Base-by-base conservation (phyloP, 306 rosid species). In the Boehmeria nivea region DNA sequence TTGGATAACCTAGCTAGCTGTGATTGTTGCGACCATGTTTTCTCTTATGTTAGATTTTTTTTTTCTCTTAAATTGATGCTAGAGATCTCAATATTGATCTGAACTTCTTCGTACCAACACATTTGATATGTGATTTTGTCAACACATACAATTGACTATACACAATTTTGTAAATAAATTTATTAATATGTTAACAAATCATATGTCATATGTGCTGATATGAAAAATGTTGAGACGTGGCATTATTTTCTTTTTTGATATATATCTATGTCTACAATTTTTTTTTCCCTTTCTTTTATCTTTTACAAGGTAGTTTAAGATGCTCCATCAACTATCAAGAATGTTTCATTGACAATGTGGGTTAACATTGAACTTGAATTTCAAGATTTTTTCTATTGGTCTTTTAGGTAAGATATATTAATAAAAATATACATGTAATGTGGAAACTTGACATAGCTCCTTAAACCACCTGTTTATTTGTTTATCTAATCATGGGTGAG, bases 361-460 rank as follows among this genome's bases (percentile, higher is more conserved):
- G 57, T 34, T 51, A 13, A 51, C 40, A 52, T 25, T 52, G 57
- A 15, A 28, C 39, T 52, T 25, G 9, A 18, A 33, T 31, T 17
- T 34, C 10, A 54, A 54, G 45, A 31, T 54, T 54, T 54, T 33
- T 55, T 19, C 33, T 52, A 22, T 34, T 53, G 40, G 23, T 37
- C 47, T 55, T 55, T 36, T 55, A 21, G 60, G 20, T 55, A 22
- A 18, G n/a, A n/a, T n/a, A n/a, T n/a, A n/a, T n/a, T n/a, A 34
- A 18, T 37, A 3, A 10, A 11, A 5, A 9, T 33, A 33, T 31
- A 54, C 9, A 31, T 10, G 4, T 27, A 26, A 51, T 25, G 57
- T 25, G 40, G 57, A 51, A 51, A 51, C 57, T 51, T 51, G 37
- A 51, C 57, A 51, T 12, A 27, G 57, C 57, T 51, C 40, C 15